Base-by-base conservation (phyloP, 169 alveolate genomes). In the Perkinsus olseni region DNA sequence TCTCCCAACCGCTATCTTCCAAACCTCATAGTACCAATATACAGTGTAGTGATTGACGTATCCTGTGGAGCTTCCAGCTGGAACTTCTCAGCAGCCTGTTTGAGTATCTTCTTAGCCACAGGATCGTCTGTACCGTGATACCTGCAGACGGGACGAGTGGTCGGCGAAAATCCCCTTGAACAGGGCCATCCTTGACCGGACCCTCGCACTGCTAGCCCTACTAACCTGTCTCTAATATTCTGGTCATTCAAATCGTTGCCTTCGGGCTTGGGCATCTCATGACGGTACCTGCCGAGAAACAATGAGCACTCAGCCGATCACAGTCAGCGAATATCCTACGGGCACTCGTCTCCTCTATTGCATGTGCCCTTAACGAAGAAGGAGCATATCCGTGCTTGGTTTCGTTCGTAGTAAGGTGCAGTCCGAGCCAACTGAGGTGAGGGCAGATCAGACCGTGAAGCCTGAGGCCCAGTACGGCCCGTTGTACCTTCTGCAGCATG, bases 311-410 rank as follows among this genome's bases (percentile, higher is more conserved):
- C 82, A 62, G 37, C n/a, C n/a, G n/a, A n/a, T n/a, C n/a, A 40
- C 11, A 11, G 50, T 3, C 50, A 40, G 50, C 50, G 11, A 40
- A 6, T 3, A 11, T 62, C 94, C 93, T 97, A 98, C 37, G 99
- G 99, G 93, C 99, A 98, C 24, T 96, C 96, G n/a, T 96, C 98
- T 0, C 99, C 99, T 51, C 99, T 94, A 62, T 95, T 98, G 94
- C 99, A 98, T 45, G 96, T 97, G 74, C 99, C 99, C 93, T 97
- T 97, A 3, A 97, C 95, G 97, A 98, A 98, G 95, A 98, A 98
- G 36, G 99, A 96, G 93, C 99, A 98, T n/a, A 98, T 97, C 38
- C 98, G 94, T 39, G 99, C 98, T 95, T 96, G 96, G 95, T 98
- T 98, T 94, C 99, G 96, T 95, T 97, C 97, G 96, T 97, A 96